Evolutionary conservation across 805 yeast genomes (phyloP), one percentile per base, ranked within the genome.

Genomic region (Myxozyma sirexii): DNA sequence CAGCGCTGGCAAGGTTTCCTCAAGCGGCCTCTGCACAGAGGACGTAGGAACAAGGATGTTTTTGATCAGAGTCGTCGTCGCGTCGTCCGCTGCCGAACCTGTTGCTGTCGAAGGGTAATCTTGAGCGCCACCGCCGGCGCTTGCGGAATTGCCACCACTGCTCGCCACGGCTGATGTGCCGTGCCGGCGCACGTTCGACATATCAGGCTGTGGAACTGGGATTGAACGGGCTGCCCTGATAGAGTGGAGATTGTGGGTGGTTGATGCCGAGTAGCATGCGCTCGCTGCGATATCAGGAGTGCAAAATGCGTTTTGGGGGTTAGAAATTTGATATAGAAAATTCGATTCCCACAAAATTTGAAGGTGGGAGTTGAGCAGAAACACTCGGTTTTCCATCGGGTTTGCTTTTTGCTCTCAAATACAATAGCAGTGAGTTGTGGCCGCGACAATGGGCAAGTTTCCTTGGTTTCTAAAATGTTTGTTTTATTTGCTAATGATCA

Each of bases 41-140:
- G 52, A 29, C 8, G 64, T 49, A 17, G 65, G 65, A n/a, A 62
- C 63, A n/a, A 62, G 58, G 15, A 57, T 62, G 50, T 62, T 62
- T 19, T 54, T 43, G 29, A 62, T 62, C 45, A 62, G 46, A 3
- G 60, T 60, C 21, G 54, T 52, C 17, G 64, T 62, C 23, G 63
- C 56, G 43, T 53, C 57, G 39, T 58, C 62, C 17, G 57, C 48
- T 13, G 53, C 46, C 29, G 58, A 46, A 2, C 48, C 55, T 2
- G 48, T 19, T 31, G 55, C 48, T 31, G 48, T 33, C 17, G 43
- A 24, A 23, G 27, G 33, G 27, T 17, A 2, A 17, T 38, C 21
- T 38, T 13, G 19, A 23, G 24, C 35, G 44, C 24, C 38, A 41
- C 6, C n/a, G 42, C 24, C 23, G 23, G 26, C n/a, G 39, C 7